phyloP scores from a whole-genome alignment of 2,329 filamentous ascomycete species.

The Fusarium cicatricum region DNA sequence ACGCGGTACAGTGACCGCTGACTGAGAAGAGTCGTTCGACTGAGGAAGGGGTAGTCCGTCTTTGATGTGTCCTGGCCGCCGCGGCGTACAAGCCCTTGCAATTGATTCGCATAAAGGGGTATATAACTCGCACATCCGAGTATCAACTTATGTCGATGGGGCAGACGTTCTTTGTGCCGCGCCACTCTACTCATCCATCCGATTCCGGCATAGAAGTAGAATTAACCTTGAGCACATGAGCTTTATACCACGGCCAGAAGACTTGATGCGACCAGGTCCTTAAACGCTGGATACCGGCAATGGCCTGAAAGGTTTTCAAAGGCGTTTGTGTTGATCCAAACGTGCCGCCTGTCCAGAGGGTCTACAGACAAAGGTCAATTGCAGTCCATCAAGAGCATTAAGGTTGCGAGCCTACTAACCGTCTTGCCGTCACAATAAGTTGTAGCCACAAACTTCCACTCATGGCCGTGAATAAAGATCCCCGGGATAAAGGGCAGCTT shows the following conservation, averaged over 20 bases:
- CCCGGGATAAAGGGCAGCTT: not conserved
- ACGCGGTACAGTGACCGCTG: no score
- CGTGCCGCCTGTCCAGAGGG: not conserved
- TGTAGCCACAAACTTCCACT: slow-evolving; percentile 2
- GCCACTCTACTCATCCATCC: not conserved
- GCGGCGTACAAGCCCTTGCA: no score
- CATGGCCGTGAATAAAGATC: not conserved
- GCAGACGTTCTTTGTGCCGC: no score
- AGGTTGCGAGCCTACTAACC: not conserved
- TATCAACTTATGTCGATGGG: no score
- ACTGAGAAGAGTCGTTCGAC: no score
- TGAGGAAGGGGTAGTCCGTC: no score
- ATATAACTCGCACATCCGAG: no score
- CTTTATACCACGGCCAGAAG: slow-evolving; percentile 15
- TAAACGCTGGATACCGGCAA: not conserved
- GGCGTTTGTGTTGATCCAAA: slow-evolving; percentile 1
- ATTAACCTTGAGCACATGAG: not conserved
- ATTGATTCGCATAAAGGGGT: no score
- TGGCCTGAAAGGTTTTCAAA: not conserved
- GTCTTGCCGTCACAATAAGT: not conserved
- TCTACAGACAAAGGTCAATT: not conserved
- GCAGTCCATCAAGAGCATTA: no score
- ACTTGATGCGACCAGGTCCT: not conserved
- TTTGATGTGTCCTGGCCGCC: no score
- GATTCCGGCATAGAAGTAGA: not conserved